Conservation (phyloP, 352 stramenopile genomes). For the Globisporangium recalcitrans region DNA sequence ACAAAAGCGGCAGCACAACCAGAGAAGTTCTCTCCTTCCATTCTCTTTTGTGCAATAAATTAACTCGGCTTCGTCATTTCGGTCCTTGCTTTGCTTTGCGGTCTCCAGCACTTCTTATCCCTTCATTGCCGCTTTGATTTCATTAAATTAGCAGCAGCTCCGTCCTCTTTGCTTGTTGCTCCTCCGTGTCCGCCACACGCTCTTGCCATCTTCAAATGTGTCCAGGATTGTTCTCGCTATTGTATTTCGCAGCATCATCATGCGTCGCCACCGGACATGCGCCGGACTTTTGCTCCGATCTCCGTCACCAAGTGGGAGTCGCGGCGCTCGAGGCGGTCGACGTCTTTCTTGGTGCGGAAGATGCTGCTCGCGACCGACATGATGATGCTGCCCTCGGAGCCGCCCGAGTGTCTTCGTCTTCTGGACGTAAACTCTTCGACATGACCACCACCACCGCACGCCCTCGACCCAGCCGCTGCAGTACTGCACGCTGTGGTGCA, state of each 20-base stretch:
- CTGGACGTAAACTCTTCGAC: not conserved
- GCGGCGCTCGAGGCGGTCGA: conserved; percentile 27
- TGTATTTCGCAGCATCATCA: not conserved
- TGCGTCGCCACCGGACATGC: not conserved
- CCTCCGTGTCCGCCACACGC: conserved; percentile 1
- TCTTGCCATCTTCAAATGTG: not conserved
- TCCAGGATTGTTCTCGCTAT: not conserved
- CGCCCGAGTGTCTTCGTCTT: conserved; percentile 36
- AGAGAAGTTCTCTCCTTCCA: not conserved
- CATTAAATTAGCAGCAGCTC: not conserved
- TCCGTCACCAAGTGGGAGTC: conserved; percentile 42
- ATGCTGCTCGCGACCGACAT: conserved; percentile 48
- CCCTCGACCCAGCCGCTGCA: conserved; percentile 52
- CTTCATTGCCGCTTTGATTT: not conserved
- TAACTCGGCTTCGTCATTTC: conserved; percentile 8
- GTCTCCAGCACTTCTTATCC: too few relatives aligned
- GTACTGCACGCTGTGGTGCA: conserved; percentile 51
- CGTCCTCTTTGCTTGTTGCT: not conserved
- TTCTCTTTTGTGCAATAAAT: conserved; percentile 12
- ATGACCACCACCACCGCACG: conserved; percentile 15
- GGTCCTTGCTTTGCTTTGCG: not conserved
- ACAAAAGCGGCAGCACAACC: not conserved
- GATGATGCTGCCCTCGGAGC: conserved; percentile 54
- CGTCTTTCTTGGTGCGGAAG: conserved; percentile 36
- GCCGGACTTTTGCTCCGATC: conserved; percentile 21